Conservation (phyloP, 2,329 filamentous ascomycete genomes). For the Phyllosticta citriasiana region DNA sequence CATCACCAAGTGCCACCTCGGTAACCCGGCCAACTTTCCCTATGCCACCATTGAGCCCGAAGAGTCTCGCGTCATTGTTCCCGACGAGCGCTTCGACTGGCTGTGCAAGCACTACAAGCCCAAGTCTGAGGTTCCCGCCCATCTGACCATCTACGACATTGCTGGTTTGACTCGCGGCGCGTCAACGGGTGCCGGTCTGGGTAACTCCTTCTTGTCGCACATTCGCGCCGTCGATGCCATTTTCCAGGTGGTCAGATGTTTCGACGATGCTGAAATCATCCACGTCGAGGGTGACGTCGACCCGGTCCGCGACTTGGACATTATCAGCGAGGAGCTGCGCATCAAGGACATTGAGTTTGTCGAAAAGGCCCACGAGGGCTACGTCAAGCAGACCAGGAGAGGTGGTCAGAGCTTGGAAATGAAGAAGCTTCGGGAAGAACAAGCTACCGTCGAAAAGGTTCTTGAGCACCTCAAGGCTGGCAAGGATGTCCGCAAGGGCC, state of each 20-base stretch:
- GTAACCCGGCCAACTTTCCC: conserved; percentile 98
- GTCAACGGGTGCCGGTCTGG: conserved; percentile 92
- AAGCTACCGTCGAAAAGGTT: conserved; percentile 86
- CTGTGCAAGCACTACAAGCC: conserved; percentile 93
- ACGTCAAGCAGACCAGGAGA: conserved; percentile 89
- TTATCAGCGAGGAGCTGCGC: conserved; percentile 92
- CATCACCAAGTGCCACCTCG: conserved; percentile 93
- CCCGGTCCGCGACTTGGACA: conserved; percentile 84
- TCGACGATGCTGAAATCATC: conserved; percentile 98
- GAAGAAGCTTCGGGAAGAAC: conserved; percentile 94
- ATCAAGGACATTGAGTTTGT: conserved; percentile 98
- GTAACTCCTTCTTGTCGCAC: conserved; percentile 96
- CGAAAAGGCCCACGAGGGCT: conserved; percentile 84
- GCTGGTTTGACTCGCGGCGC: conserved; percentile 92
- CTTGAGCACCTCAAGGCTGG: conserved; percentile 73
- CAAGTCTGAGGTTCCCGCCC: conserved; percentile 92
- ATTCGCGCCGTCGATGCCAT: conserved; percentile 97
- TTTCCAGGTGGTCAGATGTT: conserved; percentile 93
- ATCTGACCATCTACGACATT: conserved; percentile 97
- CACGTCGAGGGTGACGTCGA: conserved; percentile 99
- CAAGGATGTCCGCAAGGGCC: conserved; percentile 86
- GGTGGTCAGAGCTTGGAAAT: conserved; percentile 93
- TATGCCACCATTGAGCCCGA: conserved; percentile 99
- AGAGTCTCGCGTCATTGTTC: conserved; percentile 93
- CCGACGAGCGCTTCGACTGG: conserved; percentile 94